Evolutionary conservation across 2,329 filamentous ascomycete genomes (phyloP).

Genomic region (Esteya vermicola): DNA sequence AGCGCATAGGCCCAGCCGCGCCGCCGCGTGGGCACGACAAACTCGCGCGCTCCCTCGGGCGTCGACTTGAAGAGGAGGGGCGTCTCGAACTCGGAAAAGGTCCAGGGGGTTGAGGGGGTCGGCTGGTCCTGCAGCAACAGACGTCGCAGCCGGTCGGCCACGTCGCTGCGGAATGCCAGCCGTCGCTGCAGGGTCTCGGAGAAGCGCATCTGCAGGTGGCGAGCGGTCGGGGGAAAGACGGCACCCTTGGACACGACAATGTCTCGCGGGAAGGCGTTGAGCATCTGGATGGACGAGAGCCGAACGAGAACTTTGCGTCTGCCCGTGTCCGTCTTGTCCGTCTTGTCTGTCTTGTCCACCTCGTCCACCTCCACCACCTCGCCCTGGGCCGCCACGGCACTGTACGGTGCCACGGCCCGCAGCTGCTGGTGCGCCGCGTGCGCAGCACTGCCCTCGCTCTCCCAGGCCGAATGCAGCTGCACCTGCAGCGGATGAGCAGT

Average conservation of each 20-base stretch:
- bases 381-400: conserved; percentile 36
- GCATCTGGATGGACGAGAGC: conserved; percentile 44
- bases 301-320: conserved; percentile 13
- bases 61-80: conserved; percentile 95
- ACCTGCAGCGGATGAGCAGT: conserved; percentile 15
- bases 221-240: conserved; percentile 57
- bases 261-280: conserved; percentile 62
- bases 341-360: not conserved
- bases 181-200: conserved; percentile 51
- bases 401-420: conserved; percentile 31
- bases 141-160: conserved; percentile 14
- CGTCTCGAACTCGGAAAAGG: conserved; percentile 74
- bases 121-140: no score
- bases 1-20: conserved; percentile 73
- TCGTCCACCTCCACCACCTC: conserved; percentile 7
- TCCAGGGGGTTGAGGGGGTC: no score
- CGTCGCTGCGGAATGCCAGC: conserved; percentile 50
- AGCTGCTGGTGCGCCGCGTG: conserved; percentile 25
- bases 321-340: no score
- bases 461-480: conserved; percentile 28
- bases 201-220: conserved; percentile 77
- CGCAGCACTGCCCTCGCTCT: conserved; percentile 20
- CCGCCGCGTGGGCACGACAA: conserved; percentile 74
- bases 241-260: conserved; percentile 65
- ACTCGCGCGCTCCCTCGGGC: conserved; percentile 87